A percentile compares a stretch with the other conserved stretches of the same genome.
phyloP scores from a whole-genome alignment of 148 eudicot species.

The Nyssa sinensis region DNA sequence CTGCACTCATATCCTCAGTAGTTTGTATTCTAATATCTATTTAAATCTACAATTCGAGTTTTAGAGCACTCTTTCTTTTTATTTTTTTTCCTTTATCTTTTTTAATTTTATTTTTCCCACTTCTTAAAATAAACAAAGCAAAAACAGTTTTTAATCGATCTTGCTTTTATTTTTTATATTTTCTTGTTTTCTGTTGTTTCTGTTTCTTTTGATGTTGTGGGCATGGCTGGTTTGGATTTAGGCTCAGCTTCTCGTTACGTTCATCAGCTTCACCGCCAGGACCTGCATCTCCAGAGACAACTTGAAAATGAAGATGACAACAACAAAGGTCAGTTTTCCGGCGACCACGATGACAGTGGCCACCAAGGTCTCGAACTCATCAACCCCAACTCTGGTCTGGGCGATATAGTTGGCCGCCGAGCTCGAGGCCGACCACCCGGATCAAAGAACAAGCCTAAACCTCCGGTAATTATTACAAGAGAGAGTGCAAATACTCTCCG shows the following conservation, averaged over 20 bases:
- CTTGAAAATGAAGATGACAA: conserved; percentile 26
- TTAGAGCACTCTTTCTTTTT: conserved; percentile 7
- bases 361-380: conserved; percentile 29
- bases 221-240: conserved; percentile 72
- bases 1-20: conserved; percentile 32
- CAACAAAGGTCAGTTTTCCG: conserved; percentile 11
- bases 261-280: conserved; percentile 44
- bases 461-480: conserved; percentile 67
- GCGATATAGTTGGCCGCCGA: conserved; percentile 47
- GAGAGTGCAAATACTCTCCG: conserved; percentile 75
- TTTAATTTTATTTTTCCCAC: neutral
- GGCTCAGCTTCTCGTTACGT: conserved; percentile 54
- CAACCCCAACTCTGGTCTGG: conserved; percentile 21
- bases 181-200: conserved; percentile 22
- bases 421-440: conserved; percentile 73
- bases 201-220: conserved; percentile 34
- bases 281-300: conserved; percentile 37
- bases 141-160: conserved; percentile 16
- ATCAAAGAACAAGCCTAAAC: conserved; percentile 68
- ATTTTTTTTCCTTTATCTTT: neutral
- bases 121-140: conserved; percentile 14
- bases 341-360: conserved; percentile 14
- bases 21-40: conserved; percentile 22
- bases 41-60: conserved; percentile 29
- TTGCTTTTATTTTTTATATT: conserved; percentile 14